Evolutionary conservation across 805 yeast species (phyloP), one percentile per base, ranked within the genome.

Genomic region (Babjeviella inositovora): DNA sequence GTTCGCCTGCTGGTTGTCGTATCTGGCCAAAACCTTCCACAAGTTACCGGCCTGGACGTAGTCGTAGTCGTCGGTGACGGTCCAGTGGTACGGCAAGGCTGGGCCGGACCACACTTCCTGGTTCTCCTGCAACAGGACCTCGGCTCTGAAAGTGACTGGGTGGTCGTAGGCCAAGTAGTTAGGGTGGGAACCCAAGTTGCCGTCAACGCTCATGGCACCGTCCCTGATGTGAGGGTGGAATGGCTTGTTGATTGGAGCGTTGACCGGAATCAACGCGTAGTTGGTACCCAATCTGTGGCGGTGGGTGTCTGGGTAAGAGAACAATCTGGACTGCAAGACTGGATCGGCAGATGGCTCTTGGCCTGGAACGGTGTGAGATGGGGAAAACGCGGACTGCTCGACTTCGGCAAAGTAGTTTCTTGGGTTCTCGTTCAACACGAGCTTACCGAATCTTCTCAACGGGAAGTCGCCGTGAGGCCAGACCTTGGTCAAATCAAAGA

Each of bases 391-490:
- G 31, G 73, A 77, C 45, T 79, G 90, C 47, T 79, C 92, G 27
- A 76, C 64, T 46, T 79, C 93, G 23, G 93, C 93, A 46, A 80
- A 81, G 52, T 71, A 82, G 50, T 81, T 81, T 49, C 65, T 56
- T 29, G 93, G 90, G 53, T 81, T 81, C 51, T 77, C 80, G 49
- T 81, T 75, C 46, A 81, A 51, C 2, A 68, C 70, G 33, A 81
- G 55, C 46, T 70, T 72, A 46, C 93, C 95, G 43, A 82, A 73
- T 47, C 71, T 70, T 49, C 93, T 69, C 54, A 82, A 51, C 41
- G 95, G 94, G 62, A 70, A 82, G 27, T 81, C 73, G 37, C 53
- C 56, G 44, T 82, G 92, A 17, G 94, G 82, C 95, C 95, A 82
- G 26, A 79, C 76, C 57, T 84, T 84, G 32, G 95, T 82, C 47